Conservation (phyloP, 345 rosid genomes). For the Triadica sebifera region DNA sequence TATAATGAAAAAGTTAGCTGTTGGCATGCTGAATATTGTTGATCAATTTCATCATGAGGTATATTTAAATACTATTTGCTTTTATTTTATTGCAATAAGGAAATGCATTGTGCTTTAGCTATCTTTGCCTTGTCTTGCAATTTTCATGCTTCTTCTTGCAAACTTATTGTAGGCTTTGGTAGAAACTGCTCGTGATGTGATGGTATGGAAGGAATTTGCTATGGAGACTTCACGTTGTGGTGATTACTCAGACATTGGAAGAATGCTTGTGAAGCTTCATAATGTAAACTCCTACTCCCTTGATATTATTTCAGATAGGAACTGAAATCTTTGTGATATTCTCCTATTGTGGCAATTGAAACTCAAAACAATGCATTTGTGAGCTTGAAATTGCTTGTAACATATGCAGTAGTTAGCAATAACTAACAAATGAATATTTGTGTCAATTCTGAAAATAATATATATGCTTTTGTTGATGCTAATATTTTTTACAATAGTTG, state of each 20-base stretch:
- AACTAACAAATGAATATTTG: background rate
- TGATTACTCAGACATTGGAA: conserved; percentile 81
- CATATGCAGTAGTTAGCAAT: background rate
- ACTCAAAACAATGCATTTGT: background rate
- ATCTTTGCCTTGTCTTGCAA: conserved; percentile 15
- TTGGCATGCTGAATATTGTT: conserved; percentile 81
- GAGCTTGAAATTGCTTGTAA: too few species aligned
- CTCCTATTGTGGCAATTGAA: background rate
- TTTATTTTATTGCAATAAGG: background rate
- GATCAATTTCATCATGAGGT: conserved; percentile 88
- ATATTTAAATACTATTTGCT: conserved; percentile 9
- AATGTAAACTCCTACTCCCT: conserved; percentile 45
- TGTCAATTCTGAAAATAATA: background rate
- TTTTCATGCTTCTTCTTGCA: conserved; percentile 15
- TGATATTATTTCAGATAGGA: background rate
- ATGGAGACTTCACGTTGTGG: conserved; percentile 72
- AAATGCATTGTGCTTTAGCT: background rate
- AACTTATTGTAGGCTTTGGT: conserved; percentile 60
- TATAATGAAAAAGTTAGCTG: conserved; percentile 79
- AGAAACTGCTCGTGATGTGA: conserved; percentile 68
- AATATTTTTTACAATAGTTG: background rate
- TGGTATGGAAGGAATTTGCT: conserved; percentile 93
- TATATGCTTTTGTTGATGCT: too few species aligned
- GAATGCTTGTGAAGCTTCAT: conserved; percentile 87
- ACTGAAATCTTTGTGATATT: background rate